Evolutionary conservation across 805 yeast genomes (phyloP).

Genomic region (Candida qinlingensis): DNA sequence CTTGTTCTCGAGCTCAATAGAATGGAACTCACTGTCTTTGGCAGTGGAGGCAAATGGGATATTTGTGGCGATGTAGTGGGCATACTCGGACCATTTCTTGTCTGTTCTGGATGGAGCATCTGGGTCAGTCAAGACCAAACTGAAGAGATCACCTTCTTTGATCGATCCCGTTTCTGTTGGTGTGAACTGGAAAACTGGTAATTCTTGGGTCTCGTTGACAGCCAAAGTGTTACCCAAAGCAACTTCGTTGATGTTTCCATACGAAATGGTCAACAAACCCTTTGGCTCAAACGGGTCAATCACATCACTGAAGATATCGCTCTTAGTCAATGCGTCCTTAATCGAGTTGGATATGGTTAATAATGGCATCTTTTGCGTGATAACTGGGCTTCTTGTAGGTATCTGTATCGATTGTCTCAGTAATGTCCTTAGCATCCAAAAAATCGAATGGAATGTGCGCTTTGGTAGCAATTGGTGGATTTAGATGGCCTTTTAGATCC

Average conservation of each 20-base stretch:
- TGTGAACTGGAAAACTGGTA: slow-evolving; percentile 65
- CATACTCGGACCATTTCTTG: slow-evolving; percentile 82
- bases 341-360: slow-evolving; percentile 25
- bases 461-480: background rate
- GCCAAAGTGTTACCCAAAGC: slow-evolving; percentile 72
- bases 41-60: slow-evolving; percentile 35
- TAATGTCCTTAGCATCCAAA: background rate
- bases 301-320: slow-evolving; percentile 41
- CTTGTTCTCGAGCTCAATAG: slow-evolving; percentile 30
- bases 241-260: slow-evolving; percentile 55
- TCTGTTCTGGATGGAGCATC: slow-evolving; percentile 87
- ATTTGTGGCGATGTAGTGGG: slow-evolving; percentile 66
- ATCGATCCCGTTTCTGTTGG: slow-evolving; percentile 15
- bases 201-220: slow-evolving; percentile 60
- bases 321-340: slow-evolving; percentile 34
- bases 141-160: slow-evolving; percentile 47
- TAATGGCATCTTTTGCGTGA: slow-evolving; percentile 18
- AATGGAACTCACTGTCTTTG: slow-evolving; percentile 26
- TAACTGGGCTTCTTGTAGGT: background rate
- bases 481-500: too few relatives aligned
- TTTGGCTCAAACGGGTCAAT: slow-evolving; percentile 24
- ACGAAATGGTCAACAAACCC: slow-evolving; percentile 54
- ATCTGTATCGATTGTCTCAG: background rate
- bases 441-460: too few relatives aligned
- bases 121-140: slow-evolving; percentile 83